phyloP scores from a whole-genome alignment of 2,329 filamentous ascomycete genomes.

The Verticillium nonalfalfae region DNA sequence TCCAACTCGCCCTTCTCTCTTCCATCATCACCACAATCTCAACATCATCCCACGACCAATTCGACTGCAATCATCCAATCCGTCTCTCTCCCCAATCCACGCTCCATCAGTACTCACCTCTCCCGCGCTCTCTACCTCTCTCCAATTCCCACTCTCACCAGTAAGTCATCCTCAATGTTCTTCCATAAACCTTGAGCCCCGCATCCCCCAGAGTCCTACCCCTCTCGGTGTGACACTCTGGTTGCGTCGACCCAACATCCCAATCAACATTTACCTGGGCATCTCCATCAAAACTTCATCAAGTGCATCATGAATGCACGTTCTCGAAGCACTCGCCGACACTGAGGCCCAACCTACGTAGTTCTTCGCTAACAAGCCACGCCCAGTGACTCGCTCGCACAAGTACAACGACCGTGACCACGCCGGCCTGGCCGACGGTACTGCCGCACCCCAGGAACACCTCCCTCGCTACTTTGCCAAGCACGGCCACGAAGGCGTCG shows the following conservation, averaged over 20 bases:
- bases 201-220: not conserved
- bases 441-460: constrained; percentile 61
- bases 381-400: constrained; percentile 90
- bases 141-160: constrained; percentile 8
- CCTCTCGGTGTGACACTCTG: constrained; percentile 4
- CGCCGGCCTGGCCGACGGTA: constrained; percentile 69
- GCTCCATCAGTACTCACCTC: not conserved
- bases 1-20: constrained; percentile 3
- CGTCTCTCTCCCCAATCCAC: not conserved
- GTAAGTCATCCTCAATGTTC: constrained; percentile 7
- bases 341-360: not conserved
- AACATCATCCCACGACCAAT: not conserved
- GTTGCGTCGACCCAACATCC: not conserved
- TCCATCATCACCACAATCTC: constrained; percentile 1
- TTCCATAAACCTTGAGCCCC: not conserved
- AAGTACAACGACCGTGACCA: constrained; percentile 94
- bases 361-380: constrained; percentile 7
- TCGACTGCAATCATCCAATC: not conserved
- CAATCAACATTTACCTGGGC: not conserved
- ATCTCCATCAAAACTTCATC: not conserved
- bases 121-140: constrained; percentile 2
- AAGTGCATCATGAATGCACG: not conserved
- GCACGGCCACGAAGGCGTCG: constrained; percentile 69
- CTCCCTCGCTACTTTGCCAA: constrained; percentile 93
- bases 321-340: not conserved